These are phyloP conservation scores for Coemansia sp. DNA, from an alignment of 192 early-diverging fungal genomes.

Conservation along the genomic window DNA sequence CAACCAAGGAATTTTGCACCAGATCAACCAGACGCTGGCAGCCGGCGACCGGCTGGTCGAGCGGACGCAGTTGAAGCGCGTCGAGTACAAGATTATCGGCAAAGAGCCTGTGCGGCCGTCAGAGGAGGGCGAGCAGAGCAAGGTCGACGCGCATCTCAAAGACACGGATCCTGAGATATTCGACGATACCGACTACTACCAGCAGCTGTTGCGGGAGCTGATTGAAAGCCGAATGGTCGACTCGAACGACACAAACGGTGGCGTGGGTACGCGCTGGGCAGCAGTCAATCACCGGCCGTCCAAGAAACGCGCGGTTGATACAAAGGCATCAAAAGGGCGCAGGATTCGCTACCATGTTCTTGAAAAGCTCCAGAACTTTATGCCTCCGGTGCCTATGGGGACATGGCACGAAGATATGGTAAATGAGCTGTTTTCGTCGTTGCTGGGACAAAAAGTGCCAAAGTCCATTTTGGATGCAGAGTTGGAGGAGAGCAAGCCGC, in stretches of 20 bases:
- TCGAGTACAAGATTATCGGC: conserved; percentile 60
- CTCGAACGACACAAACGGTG: conserved; percentile 78
- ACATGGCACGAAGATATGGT: conserved; percentile 94
- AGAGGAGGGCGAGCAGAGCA: conserved; percentile 1
- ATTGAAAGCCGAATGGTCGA: conserved; percentile 92
- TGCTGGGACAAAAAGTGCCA: conserved; percentile 69
- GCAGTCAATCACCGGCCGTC: conserved; percentile 67
- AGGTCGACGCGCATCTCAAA: conserved; percentile 63
- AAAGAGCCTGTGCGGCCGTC: not conserved
- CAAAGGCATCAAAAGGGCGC: conserved; percentile 87
- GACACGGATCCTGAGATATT: conserved; percentile 71
- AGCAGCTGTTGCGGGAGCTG: conserved; percentile 87
- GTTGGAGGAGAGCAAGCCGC: not conserved
- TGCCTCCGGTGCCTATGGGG: conserved; percentile 86
- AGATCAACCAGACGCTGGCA: conserved; percentile 67
- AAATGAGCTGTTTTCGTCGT: conserved; percentile 81
- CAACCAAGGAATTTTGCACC: conserved; percentile 76
- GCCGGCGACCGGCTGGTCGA: conserved; percentile 78
- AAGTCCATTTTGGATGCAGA: conserved; percentile 44
- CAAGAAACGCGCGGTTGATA: conserved; percentile 75
- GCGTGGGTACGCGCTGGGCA: conserved; percentile 76
- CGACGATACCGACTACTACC: conserved; percentile 96
- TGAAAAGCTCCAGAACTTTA: conserved; percentile 95
- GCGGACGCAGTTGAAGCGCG: conserved; percentile 79
- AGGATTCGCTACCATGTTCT: conserved; percentile 92